phyloP scores from a whole-genome alignment of 2,329 filamentous ascomycete species.

The Pseudocercospora fijiensis region DNA sequence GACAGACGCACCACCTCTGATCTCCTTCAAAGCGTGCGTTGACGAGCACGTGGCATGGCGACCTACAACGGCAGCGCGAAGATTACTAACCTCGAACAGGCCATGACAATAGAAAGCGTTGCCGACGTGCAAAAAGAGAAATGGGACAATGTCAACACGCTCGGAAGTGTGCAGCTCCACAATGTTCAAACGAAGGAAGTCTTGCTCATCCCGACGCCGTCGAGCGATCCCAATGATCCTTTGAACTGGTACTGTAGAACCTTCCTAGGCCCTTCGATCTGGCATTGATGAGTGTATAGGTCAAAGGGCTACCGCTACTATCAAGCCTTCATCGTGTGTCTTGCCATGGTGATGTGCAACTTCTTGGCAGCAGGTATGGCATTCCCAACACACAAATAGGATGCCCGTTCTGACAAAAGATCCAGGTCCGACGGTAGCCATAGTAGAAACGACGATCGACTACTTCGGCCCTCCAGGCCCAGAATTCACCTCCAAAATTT shows the following conservation, averaged over 20 bases:
- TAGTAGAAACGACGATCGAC: constrained; percentile 48
- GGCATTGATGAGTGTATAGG: constrained; percentile 39
- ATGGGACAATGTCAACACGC: neutral
- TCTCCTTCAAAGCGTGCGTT: neutral
- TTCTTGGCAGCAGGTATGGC: constrained; percentile 50
- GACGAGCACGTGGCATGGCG: neutral
- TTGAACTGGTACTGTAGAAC: constrained; percentile 45
- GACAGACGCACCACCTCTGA: neutral
- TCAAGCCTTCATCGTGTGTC: constrained; percentile 51
- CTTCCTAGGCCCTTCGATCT: constrained; percentile 47
- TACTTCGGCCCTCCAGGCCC: constrained; percentile 46
- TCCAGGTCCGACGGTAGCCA: constrained; percentile 52
- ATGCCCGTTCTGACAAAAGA: neutral
- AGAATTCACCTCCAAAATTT: constrained; percentile 40
- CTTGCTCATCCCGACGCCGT: constrained; percentile 54
- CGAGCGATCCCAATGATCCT: constrained; percentile 53
- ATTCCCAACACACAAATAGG: neutral
- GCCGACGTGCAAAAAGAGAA: neutral
- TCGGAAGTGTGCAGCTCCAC: constrained; percentile 14
- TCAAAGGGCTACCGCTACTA: constrained; percentile 51
- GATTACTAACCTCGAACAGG: neutral
- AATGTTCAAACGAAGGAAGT: constrained; percentile 36
- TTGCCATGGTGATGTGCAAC: constrained; percentile 58
- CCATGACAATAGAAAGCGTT: neutral
- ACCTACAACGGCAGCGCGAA: neutral